Base-by-base conservation (phyloP, 805 yeast species). In the Saturnispora dispora region DNA sequence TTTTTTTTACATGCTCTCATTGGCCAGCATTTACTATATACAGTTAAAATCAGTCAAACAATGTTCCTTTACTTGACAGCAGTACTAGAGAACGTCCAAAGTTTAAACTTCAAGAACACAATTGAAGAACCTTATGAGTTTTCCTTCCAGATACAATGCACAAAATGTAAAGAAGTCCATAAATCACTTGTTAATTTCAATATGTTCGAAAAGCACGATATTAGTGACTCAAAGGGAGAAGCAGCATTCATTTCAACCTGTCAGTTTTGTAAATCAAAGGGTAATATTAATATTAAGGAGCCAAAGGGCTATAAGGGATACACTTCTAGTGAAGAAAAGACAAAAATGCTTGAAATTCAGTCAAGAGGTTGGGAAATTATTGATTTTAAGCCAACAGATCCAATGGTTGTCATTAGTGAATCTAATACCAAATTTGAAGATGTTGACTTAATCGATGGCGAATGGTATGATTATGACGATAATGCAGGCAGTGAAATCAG, bases 391-490 rank as follows among this genome's bases (percentile, higher is more conserved):
- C 86, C 95, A 2, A 76, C 59, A 36, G 93, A 91, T 0, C 66
- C 52, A 5, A 85, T 85, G 63, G 58, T 63, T 30, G 72, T 68
- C 5, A 30, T 23, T 5, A 25, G 20, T 15, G 81, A 77, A 13
- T 64, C 78, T 2, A 22, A 27, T 13, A 42, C 54, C 0, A 18
- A 8, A 2, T 58, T 58, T 23, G 45, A 42, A 10, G 61, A 60
- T 2, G 76, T 88, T 25, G 93, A 85, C 51, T 70, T 89, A 28
- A 77, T 73, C 36, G 96, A 87, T 25, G 81, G 79, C 49, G 98
- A 93, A 63, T 90, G 96, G 90, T 93, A 83, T 63, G 99, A 93
- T 60, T 93, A 90, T 63, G 98, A 93, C 64, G 98, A 93, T 52
- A 78, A 81, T 57, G 82, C 85, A 7, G 78, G 80, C 11, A 78